These are phyloP conservation scores for Cryptosporidium bovis DNA, from an alignment of 169 alveolate genomes.

Conservation along the genomic window DNA sequence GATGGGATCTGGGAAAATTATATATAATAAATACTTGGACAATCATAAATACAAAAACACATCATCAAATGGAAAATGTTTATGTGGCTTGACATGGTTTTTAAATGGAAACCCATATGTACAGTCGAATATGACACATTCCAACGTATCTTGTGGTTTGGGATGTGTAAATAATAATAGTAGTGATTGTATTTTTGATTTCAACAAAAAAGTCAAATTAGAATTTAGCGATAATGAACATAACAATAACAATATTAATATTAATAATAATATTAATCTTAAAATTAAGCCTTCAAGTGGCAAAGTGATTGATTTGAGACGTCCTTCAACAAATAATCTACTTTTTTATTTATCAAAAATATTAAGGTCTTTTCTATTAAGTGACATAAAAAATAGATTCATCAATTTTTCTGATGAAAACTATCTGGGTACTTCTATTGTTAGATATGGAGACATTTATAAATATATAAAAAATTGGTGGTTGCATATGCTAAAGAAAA, in stretches of 20 bases:
- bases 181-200: background rate
- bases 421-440: constrained; percentile 40
- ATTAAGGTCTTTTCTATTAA: constrained; percentile 49
- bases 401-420: background rate
- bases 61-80: background rate
- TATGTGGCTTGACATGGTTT: constrained; percentile 26
- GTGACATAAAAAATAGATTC: background rate
- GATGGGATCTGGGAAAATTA: constrained; percentile 45
- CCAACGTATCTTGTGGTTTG: no score
- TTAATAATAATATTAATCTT: background rate
- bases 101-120: background rate
- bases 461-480: constrained; percentile 53
- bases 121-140: background rate
- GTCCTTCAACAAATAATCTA: constrained; percentile 60
- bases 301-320: constrained; percentile 14
- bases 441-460: constrained; percentile 38
- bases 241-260: background rate
- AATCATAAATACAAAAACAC: background rate
- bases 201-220: background rate
- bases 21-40: background rate
- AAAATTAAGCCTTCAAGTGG: constrained; percentile 37
- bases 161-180: background rate
- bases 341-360: constrained; percentile 42
- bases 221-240: background rate
- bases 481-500: background rate